Percentiles rank a stretch among this genome's conserved stretches.
Conservation (phyloP, 208 protist genomes). For the Acanthamoeba castellanii region DNA sequence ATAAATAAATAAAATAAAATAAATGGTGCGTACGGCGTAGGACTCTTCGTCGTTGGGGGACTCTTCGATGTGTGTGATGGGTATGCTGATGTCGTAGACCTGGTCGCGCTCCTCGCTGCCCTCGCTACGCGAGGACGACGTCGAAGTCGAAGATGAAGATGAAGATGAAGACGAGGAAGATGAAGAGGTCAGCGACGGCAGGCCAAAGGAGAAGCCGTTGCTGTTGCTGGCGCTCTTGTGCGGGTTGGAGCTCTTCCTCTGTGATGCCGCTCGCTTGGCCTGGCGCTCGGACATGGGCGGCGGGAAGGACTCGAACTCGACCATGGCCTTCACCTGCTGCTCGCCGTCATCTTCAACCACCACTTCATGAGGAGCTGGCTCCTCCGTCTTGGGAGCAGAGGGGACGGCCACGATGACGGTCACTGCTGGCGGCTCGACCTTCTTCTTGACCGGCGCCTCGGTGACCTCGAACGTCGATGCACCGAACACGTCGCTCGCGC, state of each 20-base stretch:
- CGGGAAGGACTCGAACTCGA: conserved; percentile 31
- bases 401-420: not conserved
- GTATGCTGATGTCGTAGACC: conserved; percentile 57
- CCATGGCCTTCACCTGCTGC: not conserved
- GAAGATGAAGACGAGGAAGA: not conserved
- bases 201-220: not conserved
- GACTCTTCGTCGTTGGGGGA: not conserved
- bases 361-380: not conserved
- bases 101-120: not conserved
- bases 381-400: not conserved
- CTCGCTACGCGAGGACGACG: not conserved
- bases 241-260: not conserved
- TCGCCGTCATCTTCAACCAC: not conserved
- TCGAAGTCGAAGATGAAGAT: not conserved
- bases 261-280: conserved; percentile 9
- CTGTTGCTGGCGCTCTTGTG: not conserved
- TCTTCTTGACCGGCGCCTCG: not conserved
- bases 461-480: not conserved
- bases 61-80: conserved; percentile 48
- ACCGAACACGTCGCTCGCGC: not conserved
- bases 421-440: not conserved
- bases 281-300: conserved; percentile 32
- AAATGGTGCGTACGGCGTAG: not conserved
- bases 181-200: not conserved
- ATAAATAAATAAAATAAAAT: not conserved